Conservation (phyloP, 2,329 filamentous ascomycete genomes). For the Nannizziopsis barbatae region DNA sequence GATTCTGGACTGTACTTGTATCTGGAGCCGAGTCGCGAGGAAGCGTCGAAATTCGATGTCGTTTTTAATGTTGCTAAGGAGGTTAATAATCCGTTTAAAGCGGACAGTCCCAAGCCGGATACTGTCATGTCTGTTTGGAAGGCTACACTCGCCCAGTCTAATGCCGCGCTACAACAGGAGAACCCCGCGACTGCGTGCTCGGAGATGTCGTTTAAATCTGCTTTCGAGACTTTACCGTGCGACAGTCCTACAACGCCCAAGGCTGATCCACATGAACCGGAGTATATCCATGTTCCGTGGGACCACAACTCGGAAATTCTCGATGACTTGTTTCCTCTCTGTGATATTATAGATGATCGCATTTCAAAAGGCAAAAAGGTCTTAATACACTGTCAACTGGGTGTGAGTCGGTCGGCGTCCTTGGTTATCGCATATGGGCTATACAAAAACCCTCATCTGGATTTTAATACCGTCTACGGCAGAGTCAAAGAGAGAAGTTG, state of each 20-base stretch:
- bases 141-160: conserved; percentile 33
- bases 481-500: conserved; percentile 52
- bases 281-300: conserved; percentile 56
- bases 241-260: conserved; percentile 23
- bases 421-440: conserved; percentile 55
- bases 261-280: conserved; percentile 36
- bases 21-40: conserved; percentile 49
- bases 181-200: conserved; percentile 37
- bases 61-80: conserved; percentile 56
- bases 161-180: conserved; percentile 16
- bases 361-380: conserved; percentile 49
- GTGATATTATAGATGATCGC: conserved; percentile 51
- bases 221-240: conserved; percentile 31
- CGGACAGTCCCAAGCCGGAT: conserved; percentile 23
- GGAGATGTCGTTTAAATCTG: conserved; percentile 41
- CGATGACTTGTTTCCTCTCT: conserved; percentile 49
- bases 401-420: conserved; percentile 55
- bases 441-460: conserved; percentile 51
- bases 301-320: conserved; percentile 59
- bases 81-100: conserved; percentile 48
- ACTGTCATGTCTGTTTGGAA: conserved; percentile 39
- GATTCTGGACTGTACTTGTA: conserved; percentile 52
- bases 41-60: conserved; percentile 51
- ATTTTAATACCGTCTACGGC: conserved; percentile 55
- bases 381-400: conserved; percentile 54